A percentile compares a stretch with the other conserved stretches of the same genome.
Evolutionary conservation across 495 filamentous ascomycete species (phyloP).

Genomic region (Aspergillus asperescens): DNA sequence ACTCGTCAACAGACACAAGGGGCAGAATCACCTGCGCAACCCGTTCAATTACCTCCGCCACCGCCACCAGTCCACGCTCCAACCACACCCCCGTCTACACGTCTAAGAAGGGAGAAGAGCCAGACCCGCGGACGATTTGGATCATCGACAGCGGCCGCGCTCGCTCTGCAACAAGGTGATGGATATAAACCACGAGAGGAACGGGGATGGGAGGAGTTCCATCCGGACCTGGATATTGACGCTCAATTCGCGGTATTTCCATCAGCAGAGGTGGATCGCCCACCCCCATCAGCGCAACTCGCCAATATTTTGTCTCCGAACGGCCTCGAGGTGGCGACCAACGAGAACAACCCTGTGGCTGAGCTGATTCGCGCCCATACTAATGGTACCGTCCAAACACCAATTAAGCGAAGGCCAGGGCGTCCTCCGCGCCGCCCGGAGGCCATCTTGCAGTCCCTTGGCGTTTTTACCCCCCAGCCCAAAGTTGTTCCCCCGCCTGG

Average conservation of each 20-base stretch:
- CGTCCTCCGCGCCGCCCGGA: constrained; percentile 58
- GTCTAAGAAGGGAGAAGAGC: constrained; percentile 48
- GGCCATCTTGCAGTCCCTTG: constrained; percentile 55
- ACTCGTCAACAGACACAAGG: constrained; percentile 25
- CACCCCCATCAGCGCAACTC: constrained; percentile 37
- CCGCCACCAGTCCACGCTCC: constrained; percentile 34
- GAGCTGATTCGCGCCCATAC: constrained; percentile 22
- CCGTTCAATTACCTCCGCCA: constrained; percentile 30
- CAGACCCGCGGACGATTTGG: constrained; percentile 54
- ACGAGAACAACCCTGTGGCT: constrained; percentile 22
- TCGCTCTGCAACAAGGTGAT: constrained; percentile 81
- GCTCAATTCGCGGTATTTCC: constrained; percentile 68
- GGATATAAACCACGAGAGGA: constrained; percentile 97
- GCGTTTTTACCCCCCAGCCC: constrained; percentile 49
- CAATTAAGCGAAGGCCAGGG: constrained; percentile 56
- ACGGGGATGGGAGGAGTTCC: constrained; percentile 94
- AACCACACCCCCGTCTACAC: constrained; percentile 41
- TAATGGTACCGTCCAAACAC: constrained; percentile 29
- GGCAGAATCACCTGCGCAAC: constrained; percentile 18
- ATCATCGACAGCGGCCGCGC: constrained; percentile 78
- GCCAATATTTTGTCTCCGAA: constrained; percentile 27
- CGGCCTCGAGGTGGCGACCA: constrained; percentile 20
- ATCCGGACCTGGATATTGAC: constrained; percentile 88
- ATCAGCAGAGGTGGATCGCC: constrained; percentile 76
- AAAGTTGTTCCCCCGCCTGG: constrained; percentile 58